Conservation (phyloP, 306 rosid species). For the Prunus davidiana region DNA sequence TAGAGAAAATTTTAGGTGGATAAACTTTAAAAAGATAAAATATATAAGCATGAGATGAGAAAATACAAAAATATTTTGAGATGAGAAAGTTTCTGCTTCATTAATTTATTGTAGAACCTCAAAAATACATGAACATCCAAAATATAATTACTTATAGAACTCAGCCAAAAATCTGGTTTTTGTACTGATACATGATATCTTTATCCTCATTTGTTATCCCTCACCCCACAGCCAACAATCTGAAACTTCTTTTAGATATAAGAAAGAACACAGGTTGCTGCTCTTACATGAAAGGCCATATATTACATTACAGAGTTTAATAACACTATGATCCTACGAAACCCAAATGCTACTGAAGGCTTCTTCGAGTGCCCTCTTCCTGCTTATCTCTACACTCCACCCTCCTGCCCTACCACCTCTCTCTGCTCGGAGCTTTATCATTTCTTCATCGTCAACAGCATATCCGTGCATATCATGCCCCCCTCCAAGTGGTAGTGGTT, state of each 20-base stretch:
- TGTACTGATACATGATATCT: neutral
- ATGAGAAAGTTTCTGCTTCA: too few relatives aligned
- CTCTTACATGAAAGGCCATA: neutral
- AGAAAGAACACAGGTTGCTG: neutral
- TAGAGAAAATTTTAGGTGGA: too few relatives aligned
- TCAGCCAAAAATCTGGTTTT: neutral
- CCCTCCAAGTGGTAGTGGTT: constrained; percentile 68
- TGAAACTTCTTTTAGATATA: too few relatives aligned
- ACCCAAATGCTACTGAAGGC: constrained; percentile 92
- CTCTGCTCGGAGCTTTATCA: constrained; percentile 61
- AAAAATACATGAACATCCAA: too few relatives aligned
- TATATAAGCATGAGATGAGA: too few relatives aligned
- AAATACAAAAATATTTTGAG: too few relatives aligned
- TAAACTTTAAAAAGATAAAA: too few relatives aligned
- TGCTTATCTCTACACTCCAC: constrained; percentile 69
- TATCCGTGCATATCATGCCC: constrained; percentile 54
- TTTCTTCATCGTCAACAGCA: constrained; percentile 59
- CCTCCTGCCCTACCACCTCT: constrained; percentile 82
- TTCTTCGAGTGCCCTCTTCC: constrained; percentile 84
- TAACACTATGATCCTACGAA: constrained; percentile 17
- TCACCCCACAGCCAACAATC: too few relatives aligned
- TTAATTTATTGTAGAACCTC: too few relatives aligned
- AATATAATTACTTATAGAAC: too few relatives aligned
- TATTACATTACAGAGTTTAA: neutral
- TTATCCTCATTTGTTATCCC: neutral